Conservation (phyloP, 148 eudicot genomes). For the Arctostaphylos glauca region DNA sequence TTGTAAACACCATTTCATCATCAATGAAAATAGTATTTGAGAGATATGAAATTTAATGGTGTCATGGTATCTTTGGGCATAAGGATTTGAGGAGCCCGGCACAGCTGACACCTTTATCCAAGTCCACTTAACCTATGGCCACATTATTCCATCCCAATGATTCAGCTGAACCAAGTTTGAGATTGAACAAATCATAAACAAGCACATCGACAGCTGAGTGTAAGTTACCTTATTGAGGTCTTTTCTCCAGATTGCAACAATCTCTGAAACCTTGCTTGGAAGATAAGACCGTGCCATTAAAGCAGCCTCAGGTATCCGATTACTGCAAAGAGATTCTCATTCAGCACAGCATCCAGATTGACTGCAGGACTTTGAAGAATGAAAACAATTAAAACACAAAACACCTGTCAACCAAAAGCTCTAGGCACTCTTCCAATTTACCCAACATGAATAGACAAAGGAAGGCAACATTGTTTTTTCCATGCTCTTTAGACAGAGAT, state of each 20-base stretch:
- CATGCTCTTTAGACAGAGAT: conserved; percentile 71
- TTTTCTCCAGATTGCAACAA: conserved; percentile 88
- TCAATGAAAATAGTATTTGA: not conserved
- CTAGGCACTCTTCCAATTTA: conserved; percentile 89
- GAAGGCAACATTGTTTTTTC: conserved; percentile 92
- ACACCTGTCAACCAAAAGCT: conserved; percentile 89
- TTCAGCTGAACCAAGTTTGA: not conserved
- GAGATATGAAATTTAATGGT: not conserved
- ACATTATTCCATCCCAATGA: conserved; percentile 2
- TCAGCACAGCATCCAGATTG: conserved; percentile 14
- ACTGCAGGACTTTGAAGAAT: not conserved
- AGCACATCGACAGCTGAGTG: not conserved
- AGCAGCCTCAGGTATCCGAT: conserved; percentile 97
- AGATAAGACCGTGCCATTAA: conserved; percentile 94
- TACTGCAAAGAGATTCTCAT: conserved; percentile 51
- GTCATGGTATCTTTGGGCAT: not conserved
- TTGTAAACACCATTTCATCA: not conserved
- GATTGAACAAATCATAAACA: not conserved
- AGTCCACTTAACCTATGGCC: not conserved
- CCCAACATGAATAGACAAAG: conserved; percentile 87
- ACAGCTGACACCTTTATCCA: not conserved
- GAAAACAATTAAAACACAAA: conserved; percentile 11
- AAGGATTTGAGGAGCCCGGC: not conserved
- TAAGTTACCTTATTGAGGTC: conserved; percentile 77
- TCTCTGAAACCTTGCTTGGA: conserved; percentile 93